phyloP scores from a whole-genome alignment of 2,329 filamentous ascomycete species.

The Botrytis pseudocinerea region DNA sequence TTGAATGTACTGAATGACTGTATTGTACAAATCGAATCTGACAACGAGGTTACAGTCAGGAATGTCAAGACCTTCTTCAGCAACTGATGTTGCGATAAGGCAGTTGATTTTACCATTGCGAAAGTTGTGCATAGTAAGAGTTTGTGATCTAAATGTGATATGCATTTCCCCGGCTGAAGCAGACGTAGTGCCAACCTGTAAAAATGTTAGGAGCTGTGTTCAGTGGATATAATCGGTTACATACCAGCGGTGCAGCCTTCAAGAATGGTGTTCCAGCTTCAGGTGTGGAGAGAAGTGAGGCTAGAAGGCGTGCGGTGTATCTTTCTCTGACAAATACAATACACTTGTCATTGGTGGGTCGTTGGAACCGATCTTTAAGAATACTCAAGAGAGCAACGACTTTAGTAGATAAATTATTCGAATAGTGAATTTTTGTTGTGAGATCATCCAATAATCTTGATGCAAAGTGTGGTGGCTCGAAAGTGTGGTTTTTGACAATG shows the following conservation, averaged over 20 bases:
- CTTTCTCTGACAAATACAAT: conserved; percentile 86
- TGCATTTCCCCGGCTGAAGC: conserved; percentile 57
- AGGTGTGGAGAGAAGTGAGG: conserved; percentile 62
- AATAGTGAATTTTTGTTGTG: conserved; percentile 15
- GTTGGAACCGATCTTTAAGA: conserved; percentile 63
- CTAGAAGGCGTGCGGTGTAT: conserved; percentile 72
- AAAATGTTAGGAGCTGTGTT: background rate
- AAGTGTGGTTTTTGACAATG: conserved; percentile 54
- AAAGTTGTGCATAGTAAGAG: conserved; percentile 68
- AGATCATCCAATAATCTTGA: conserved; percentile 8
- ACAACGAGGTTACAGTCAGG: conserved; percentile 67
- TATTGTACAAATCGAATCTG: conserved; percentile 83
- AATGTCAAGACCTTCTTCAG: conserved; percentile 67
- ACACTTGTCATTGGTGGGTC: conserved; percentile 61
- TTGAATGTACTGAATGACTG: conserved; percentile 93
- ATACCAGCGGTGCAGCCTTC: conserved; percentile 62
- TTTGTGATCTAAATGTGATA: conserved; percentile 68
- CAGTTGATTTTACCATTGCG: conserved; percentile 60
- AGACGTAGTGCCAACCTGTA: conserved; percentile 50
- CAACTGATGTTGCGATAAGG: conserved; percentile 66
- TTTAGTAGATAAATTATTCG: conserved; percentile 66
- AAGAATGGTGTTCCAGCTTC: conserved; percentile 59
- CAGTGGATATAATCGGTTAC: conserved; percentile 28
- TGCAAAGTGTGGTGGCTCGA: conserved; percentile 43
- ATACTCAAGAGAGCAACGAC: conserved; percentile 62